These are phyloP conservation scores for Tuber brumale DNA, from an alignment of 495 filamentous ascomycete species.

Conservation along the genomic window DNA sequence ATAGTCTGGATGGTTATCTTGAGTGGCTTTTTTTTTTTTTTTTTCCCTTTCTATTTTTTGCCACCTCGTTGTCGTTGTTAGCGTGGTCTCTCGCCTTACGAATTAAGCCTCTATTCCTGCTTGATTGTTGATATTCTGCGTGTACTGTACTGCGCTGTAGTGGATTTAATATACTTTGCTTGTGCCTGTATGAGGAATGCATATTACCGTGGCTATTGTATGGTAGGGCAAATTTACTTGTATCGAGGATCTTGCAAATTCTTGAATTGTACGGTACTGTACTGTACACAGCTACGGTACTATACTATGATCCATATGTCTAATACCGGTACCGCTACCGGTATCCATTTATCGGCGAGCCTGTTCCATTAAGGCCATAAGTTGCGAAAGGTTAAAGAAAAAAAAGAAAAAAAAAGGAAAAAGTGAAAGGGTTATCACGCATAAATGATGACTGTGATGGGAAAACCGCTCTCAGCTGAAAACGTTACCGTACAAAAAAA, in stretches of 20 bases:
- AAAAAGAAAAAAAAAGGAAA: not conserved
- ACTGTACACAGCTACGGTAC: too few species aligned
- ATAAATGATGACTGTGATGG: conserved; percentile 2
- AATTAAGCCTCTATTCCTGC: not conserved
- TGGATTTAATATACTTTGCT: not conserved
- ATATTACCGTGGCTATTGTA: not conserved
- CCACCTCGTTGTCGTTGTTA: not conserved
- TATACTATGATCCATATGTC: not conserved
- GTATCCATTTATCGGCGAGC: not conserved
- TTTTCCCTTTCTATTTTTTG: not conserved
- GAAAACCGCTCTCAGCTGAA: conserved; percentile 2
- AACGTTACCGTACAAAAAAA: not conserved
- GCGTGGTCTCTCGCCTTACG: not conserved
- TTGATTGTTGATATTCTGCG: not conserved
- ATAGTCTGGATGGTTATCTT: not conserved
- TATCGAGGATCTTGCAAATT: not conserved
- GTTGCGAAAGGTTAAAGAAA: not conserved
- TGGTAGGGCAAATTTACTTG: not conserved
- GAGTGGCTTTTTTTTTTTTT: not conserved
- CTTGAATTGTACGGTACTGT: not conserved
- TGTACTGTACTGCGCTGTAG: too few species aligned
- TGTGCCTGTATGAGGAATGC: not conserved
- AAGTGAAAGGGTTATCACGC: not conserved
- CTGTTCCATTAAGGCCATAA: not conserved
- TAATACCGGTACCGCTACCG: not conserved